Base-by-base conservation (phyloP, 352 stramenopile species). In the Albugo laibachii region DNA sequence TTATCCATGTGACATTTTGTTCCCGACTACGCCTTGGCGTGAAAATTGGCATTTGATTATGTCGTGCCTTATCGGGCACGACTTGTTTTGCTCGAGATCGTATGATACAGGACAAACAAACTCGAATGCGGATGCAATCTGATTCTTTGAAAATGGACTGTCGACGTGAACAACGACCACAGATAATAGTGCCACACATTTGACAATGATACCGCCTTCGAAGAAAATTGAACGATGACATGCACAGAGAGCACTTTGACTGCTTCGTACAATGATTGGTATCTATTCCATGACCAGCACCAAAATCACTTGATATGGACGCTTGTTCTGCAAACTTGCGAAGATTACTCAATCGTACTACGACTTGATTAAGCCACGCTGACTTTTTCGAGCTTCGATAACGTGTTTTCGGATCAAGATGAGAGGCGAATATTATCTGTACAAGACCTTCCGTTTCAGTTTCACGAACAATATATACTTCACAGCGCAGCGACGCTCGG, bases 341-440 rank as follows among this genome's bases (percentile, higher is more conserved):
- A 20, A 86, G 34, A 47, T 83, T 82, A 0, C 47, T 51, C 19
- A 86, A 63, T 3, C 73, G 68, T 35, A 56, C 42, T n/a, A 57
- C 61, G 6, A 67, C 66, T 35, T 69, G 65, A 10, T 86, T 70
- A 15, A 82, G 50, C 68, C 69, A 86, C 16, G 75, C 58, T 5
- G 66, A 62, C 12, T 63, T 59, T 37, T 69, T 80, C 10, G 59
- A 66, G 12, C 63, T 62, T 24, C 65, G 69, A 51, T 69, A 73
- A 48, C 82, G 83, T 57, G 65, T 83, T 58, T 86, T 86, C 5
- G 73, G 73, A 55, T 89, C 76, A 13, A 89, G 39, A 47, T 89
- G 76, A 20, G 71, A 82, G 19, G 76, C 76, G 46, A 83, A 89
- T 20, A 70, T 86, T 50, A 89, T 66, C 43, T 85, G 68, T n/a